A percentile compares a stretch with the other conserved stretches of the same genome.
phyloP scores from a whole-genome alignment of 2,329 filamentous ascomycete species.

The Coniochaeta sp. region DNA sequence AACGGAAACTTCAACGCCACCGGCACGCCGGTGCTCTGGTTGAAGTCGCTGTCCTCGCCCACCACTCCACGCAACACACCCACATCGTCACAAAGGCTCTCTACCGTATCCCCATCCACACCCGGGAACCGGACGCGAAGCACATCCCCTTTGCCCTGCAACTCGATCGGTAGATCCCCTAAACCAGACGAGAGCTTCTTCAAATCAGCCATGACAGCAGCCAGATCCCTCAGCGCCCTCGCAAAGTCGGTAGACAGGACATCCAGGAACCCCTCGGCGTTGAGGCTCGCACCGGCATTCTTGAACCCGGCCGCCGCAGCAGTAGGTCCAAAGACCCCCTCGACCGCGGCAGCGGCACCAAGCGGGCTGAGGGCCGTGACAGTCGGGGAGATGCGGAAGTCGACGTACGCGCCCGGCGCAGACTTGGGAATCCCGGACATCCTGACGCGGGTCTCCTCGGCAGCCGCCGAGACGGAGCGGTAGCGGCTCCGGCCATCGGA shows the following conservation, averaged over 20 bases:
- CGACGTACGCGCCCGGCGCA: conserved; percentile 71
- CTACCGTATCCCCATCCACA: conserved; percentile 75
- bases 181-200: conserved; percentile 61
- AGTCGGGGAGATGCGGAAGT: conserved; percentile 82
- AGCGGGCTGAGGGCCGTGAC: conserved; percentile 80
- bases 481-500: conserved; percentile 70
- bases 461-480: conserved; percentile 65
- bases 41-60: conserved; percentile 69
- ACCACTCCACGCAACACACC: conserved; percentile 76
- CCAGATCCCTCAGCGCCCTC: conserved; percentile 75
- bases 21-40: conserved; percentile 56
- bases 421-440: conserved; percentile 50
- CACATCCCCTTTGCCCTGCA: conserved; percentile 54
- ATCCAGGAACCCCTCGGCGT: conserved; percentile 77
- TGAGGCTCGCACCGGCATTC: conserved; percentile 52
- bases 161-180: conserved; percentile 74
- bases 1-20: conserved; percentile 82
- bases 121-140: conserved; percentile 85
- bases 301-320: conserved; percentile 28
- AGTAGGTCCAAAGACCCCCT: conserved; percentile 8
- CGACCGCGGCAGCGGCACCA: conserved; percentile 42
- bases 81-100: conserved; percentile 77
- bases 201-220: conserved; percentile 72
- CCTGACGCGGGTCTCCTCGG: conserved; percentile 64
- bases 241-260: conserved; percentile 83